A percentile compares a stretch with the other conserved stretches of the same genome.
Conservation (phyloP, 352 stramenopile genomes). For the Globisporangium iwayamae region DNA sequence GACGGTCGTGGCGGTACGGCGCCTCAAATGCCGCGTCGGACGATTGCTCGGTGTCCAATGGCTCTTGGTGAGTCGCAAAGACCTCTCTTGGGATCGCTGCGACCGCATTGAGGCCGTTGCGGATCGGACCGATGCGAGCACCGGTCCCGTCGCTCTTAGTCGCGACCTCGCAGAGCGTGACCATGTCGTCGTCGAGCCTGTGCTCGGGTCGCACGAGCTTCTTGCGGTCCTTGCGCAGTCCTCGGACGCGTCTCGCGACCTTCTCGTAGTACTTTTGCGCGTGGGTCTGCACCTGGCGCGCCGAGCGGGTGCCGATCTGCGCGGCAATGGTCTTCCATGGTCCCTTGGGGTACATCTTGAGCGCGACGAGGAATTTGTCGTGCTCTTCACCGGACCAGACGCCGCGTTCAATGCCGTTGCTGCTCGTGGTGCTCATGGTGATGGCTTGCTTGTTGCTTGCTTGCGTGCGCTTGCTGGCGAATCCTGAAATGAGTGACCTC, state of each 20-base stretch:
- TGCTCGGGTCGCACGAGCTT: constrained; percentile 52
- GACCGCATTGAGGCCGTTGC: constrained; percentile 16
- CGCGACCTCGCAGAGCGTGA: constrained; percentile 9
- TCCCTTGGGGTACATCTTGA: constrained; percentile 23
- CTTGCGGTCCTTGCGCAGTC: constrained; percentile 22
- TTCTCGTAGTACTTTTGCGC: no score
- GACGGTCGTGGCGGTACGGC: constrained; percentile 9
- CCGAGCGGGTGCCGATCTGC: constrained; percentile 25
- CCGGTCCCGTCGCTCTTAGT: constrained; percentile 20
- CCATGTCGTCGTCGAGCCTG: constrained; percentile 45
- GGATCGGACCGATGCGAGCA: constrained; percentile 11
- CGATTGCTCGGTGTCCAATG: not conserved
- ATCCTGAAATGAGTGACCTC: constrained; percentile 11
- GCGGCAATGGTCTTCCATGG: constrained; percentile 33
- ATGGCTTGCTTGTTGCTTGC: not conserved
- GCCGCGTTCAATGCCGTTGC: constrained; percentile 8
- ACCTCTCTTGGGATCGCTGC: constrained; percentile 13
- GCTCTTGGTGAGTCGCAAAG: constrained; percentile 2
- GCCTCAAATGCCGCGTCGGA: not conserved
- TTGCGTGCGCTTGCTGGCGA: constrained; percentile 8
- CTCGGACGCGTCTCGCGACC: no score
- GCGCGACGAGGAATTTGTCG: constrained; percentile 25
- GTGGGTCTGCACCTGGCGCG: no score
- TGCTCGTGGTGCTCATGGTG: not conserved
- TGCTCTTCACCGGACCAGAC: constrained; percentile 33